Conservation (phyloP, 176 grass and related monocot genomes). For the Otatea glauca region DNA sequence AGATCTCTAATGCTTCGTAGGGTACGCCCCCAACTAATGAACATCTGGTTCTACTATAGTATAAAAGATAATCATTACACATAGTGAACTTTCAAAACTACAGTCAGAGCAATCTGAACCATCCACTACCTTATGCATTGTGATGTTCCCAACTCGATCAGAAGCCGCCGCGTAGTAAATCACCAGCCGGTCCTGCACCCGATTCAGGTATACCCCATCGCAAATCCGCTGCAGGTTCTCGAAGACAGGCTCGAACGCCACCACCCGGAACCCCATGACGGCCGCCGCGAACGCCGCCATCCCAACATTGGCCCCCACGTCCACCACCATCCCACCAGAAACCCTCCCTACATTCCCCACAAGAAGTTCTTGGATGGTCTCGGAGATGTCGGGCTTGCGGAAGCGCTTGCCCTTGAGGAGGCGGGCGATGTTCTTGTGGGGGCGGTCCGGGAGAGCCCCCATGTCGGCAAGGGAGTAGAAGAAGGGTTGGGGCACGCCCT, state of each 20-base stretch:
- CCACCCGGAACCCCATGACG: slow-evolving; percentile 81
- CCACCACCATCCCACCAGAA: slow-evolving; percentile 59
- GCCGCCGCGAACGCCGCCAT: slow-evolving; percentile 89
- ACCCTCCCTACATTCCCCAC: slow-evolving; percentile 41
- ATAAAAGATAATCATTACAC: background rate
- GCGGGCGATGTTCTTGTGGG: slow-evolving; percentile 81
- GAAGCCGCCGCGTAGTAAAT: slow-evolving; percentile 67
- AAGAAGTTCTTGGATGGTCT: slow-evolving; percentile 71
- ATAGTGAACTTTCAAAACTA: background rate
- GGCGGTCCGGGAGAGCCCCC: slow-evolving; percentile 68
- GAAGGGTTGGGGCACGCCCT: slow-evolving; percentile 78
- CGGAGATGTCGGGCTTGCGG: slow-evolving; percentile 84
- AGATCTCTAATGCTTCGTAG: background rate
- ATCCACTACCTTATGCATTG: slow-evolving; percentile 59
- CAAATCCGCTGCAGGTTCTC: slow-evolving; percentile 92
- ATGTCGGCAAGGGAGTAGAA: slow-evolving; percentile 87
- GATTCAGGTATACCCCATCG: slow-evolving; percentile 74
- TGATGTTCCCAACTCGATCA: slow-evolving; percentile 78
- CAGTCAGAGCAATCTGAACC: background rate
- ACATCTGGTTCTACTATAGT: background rate
- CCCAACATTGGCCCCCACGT: slow-evolving; percentile 88
- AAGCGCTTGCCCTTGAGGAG: slow-evolving; percentile 86
- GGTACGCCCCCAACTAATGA: background rate
- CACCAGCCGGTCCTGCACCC: slow-evolving; percentile 55
- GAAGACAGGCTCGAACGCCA: slow-evolving; percentile 82